phyloP scores from a whole-genome alignment of 116 monocot genomes.

The Dioscorea cayenensis region DNA sequence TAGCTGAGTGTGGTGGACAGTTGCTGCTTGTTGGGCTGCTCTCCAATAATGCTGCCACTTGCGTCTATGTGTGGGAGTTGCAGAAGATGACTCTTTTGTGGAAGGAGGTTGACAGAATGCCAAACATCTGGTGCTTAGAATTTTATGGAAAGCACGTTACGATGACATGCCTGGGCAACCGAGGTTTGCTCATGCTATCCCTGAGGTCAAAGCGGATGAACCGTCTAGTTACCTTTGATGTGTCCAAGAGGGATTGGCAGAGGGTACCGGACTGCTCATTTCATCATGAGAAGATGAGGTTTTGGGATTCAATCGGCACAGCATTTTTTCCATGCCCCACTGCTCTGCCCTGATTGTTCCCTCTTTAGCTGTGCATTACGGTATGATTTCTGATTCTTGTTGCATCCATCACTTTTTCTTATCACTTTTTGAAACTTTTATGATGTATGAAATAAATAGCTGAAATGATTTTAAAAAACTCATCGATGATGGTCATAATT shows the following conservation, averaged over 20 bases:
- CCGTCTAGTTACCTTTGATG: conserved; percentile 62
- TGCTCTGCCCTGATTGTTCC: conserved; percentile 39
- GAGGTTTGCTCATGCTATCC: conserved; percentile 73
- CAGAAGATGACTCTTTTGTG: conserved; percentile 97
- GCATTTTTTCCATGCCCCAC: conserved; percentile 64
- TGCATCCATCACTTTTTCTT: neutral
- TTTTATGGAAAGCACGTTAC: conserved; percentile 74
- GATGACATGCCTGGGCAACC: conserved; percentile 83
- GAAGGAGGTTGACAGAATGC: conserved; percentile 99
- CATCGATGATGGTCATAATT: too few species aligned
- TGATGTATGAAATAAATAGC: neutral
- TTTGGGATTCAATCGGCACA: conserved; percentile 63
- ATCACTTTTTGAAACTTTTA: too few species aligned
- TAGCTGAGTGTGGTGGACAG: conserved; percentile 58
- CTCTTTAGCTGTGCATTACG: neutral
- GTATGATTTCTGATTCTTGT: neutral
- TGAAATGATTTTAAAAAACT: neutral
- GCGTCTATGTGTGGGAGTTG: conserved; percentile 88
- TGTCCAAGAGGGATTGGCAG: conserved; percentile 49
- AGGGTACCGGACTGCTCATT: conserved; percentile 53
- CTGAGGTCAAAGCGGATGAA: conserved; percentile 59
- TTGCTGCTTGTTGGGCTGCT: conserved; percentile 80
- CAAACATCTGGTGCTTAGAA: conserved; percentile 93
- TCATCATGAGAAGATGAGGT: conserved; percentile 30
- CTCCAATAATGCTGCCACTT: conserved; percentile 76